Conservation (phyloP, 2,329 filamentous ascomycete species). For the Pyricularia grisea region DNA sequence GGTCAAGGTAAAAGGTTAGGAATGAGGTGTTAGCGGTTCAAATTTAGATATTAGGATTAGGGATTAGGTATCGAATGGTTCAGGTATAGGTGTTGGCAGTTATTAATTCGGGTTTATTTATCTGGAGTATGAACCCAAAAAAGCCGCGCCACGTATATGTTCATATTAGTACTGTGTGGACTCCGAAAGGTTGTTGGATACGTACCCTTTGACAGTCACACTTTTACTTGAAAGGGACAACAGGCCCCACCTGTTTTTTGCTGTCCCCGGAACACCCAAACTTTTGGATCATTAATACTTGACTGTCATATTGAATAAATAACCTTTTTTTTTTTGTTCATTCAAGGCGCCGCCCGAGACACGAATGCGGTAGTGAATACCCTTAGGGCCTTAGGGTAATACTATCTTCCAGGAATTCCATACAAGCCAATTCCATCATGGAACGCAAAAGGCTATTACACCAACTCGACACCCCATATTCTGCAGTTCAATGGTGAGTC, state of each 20-base stretch:
- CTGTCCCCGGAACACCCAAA: background rate
- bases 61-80: too few relatives aligned
- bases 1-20: too few relatives aligned
- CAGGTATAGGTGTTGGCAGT: too few relatives aligned
- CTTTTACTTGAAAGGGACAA: background rate
- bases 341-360: background rate
- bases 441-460: slow-evolving; percentile 51
- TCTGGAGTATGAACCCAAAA: too few relatives aligned
- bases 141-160: too few relatives aligned
- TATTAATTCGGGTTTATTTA: too few relatives aligned
- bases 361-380: background rate
- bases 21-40: too few relatives aligned
- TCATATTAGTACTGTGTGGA: too few relatives aligned
- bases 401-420: background rate
- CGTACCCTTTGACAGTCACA: background rate
- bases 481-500: slow-evolving; percentile 47
- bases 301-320: background rate
- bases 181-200: too few relatives aligned
- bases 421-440: slow-evolving; percentile 19
- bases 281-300: background rate
- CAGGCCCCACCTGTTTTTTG: background rate
- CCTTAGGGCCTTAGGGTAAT: background rate
- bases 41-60: too few relatives aligned
- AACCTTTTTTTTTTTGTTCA: background rate
- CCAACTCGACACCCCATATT: slow-evolving; percentile 58